Conservation (phyloP, 192 early-diverging fungal genomes). For the Coemansia sp. region DNA sequence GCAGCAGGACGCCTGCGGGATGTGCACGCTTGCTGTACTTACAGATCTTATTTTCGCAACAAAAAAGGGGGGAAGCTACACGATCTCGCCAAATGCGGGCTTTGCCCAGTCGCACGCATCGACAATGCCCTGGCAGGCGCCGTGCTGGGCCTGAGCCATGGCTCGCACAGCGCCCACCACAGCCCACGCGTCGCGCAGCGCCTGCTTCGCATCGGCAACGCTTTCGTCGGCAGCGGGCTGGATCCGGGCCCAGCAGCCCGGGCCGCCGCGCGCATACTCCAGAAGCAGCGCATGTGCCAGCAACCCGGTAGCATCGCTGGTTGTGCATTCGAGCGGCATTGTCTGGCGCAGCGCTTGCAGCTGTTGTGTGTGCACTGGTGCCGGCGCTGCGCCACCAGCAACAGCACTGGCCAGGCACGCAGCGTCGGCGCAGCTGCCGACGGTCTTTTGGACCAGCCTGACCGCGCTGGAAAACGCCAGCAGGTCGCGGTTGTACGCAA, state of each 20-base stretch:
- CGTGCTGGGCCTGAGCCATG: slow-evolving; percentile 17
- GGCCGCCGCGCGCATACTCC: slow-evolving; percentile 15
- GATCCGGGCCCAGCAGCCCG: slow-evolving; percentile 30
- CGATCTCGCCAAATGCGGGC: slow-evolving; percentile 16
- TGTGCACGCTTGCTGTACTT: no score
- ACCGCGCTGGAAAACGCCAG: slow-evolving; percentile 72
- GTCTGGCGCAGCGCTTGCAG: slow-evolving; percentile 10
- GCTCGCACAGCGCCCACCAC: slow-evolving; percentile 35
- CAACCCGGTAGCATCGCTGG: slow-evolving; percentile 25
- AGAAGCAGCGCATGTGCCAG: slow-evolving; percentile 36
- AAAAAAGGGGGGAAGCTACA: background rate
- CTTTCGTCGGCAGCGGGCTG: slow-evolving; percentile 16
- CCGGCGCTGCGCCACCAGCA: background rate
- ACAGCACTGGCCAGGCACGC: slow-evolving; percentile 13
- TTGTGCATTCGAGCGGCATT: slow-evolving; percentile 34
- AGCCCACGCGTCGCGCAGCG: slow-evolving; percentile 18
- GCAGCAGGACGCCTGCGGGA: no score
- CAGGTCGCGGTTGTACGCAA: slow-evolving; percentile 65
- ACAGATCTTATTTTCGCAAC: background rate
- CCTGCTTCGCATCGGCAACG: slow-evolving; percentile 17
- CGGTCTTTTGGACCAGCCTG: slow-evolving; percentile 47
- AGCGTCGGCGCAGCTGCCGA: slow-evolving; percentile 16
- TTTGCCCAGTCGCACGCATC: slow-evolving; percentile 30
- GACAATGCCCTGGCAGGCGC: slow-evolving; percentile 7
- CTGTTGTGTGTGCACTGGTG: slow-evolving; percentile 6